phyloP scores from a whole-genome alignment of 1,284 basidiomycete genomes.

The Trichosporon inkin region DNA sequence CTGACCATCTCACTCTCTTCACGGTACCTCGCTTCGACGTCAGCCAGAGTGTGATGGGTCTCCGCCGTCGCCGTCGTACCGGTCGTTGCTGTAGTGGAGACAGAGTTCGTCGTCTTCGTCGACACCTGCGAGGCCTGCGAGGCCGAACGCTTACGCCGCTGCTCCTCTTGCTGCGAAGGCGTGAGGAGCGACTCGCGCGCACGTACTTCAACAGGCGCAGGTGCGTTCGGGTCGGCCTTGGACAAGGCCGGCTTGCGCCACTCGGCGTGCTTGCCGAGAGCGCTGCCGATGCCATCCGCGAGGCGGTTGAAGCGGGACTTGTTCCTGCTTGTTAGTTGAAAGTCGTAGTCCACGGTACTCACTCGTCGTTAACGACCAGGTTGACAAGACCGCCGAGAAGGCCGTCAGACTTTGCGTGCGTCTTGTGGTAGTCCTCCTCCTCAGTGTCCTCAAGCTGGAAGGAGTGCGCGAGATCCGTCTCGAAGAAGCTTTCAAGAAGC shows the following conservation, averaged over 20 bases:
- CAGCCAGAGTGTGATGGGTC: constrained; percentile 47
- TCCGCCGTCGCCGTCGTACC: constrained; percentile 27
- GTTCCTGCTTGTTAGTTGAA: constrained; percentile 33
- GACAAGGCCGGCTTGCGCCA: constrained; percentile 70
- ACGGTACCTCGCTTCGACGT: constrained; percentile 39
- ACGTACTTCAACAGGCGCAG: constrained; percentile 63
- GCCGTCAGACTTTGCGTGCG: constrained; percentile 54
- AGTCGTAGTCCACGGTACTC: constrained; percentile 12
- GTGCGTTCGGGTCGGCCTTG: constrained; percentile 63
- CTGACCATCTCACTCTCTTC: constrained; percentile 59
- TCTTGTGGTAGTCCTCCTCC: constrained; percentile 57
- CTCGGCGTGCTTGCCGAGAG: constrained; percentile 73
- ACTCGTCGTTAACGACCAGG: constrained; percentile 75
- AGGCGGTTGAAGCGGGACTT: constrained; percentile 54
- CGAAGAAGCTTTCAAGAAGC: constrained; percentile 89
- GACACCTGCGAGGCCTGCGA: constrained; percentile 41
- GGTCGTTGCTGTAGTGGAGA: constrained; percentile 55
- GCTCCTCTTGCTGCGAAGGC: constrained; percentile 41
- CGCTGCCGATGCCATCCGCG: constrained; percentile 87
- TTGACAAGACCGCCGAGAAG: constrained; percentile 80
- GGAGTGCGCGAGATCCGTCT: constrained; percentile 76
- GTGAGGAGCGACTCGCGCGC: constrained; percentile 77
- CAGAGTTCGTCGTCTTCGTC: constrained; percentile 52
- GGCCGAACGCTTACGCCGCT: constrained; percentile 29
- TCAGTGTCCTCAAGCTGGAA: constrained; percentile 71